Evolutionary conservation across 2,329 filamentous ascomycete species (phyloP), one percentile per base, ranked within the genome.

Genomic region (Ceratocystis ficicola): DNA sequence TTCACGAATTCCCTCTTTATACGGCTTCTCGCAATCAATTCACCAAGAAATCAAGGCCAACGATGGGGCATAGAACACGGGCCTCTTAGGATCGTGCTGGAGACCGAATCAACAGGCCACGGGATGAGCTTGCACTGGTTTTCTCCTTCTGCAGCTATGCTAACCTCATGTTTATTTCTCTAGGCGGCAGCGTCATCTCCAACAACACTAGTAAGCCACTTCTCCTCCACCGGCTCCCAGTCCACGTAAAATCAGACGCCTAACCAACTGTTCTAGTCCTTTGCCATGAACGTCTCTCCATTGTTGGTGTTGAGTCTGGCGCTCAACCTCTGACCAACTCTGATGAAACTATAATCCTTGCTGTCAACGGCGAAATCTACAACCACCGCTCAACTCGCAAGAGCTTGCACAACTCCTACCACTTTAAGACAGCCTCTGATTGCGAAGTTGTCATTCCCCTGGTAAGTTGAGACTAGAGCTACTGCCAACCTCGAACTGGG

Each of bases 281-380:
- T 72, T 94, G 92, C 74, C 94, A 99, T 83, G 94, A 99, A 78
- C 89, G 94, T 79, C 81, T 99, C 76, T 94, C 90, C 76, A 97
- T 99, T 76, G 94, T 99, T 74, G 94, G 94, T 76, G 89, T 97
- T 75, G 93, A 97, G 76, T 93, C 89, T 73, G 94, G 94, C 75
- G 93, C 94, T 64, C 94, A 99, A 79, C 94, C 94, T 70, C 82
- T 99, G 70, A 88, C 93, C 81, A 97, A 91, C 80, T 86, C 90
- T 71, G 93, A 97, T 75, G 87, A 86, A 70, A 87, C 82, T 72
- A 87, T 99, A 72, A 86, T 93, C 70, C 85, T 99, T 68, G 93
- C 94, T 70, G 94, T 97, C 84, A 99, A 99, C 77, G 94, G 94
- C 78, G 94, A 99, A 77, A 99, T 99, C 76, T 99, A 99, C 83